These are phyloP conservation scores for Saposhnikovia divaricata DNA, from an alignment of 129 eudicot species.

Conservation along the genomic window DNA sequence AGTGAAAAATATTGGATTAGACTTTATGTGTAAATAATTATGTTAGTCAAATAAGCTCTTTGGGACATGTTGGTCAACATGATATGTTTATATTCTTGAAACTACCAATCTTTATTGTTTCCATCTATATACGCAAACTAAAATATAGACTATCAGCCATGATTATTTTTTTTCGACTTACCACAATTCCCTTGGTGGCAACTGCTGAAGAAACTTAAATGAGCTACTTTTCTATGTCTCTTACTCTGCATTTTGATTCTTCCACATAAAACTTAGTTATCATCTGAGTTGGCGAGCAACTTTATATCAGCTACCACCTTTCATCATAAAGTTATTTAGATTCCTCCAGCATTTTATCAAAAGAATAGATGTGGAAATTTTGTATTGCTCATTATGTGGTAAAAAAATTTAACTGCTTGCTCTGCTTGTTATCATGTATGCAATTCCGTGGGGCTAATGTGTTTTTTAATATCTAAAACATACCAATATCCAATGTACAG, in stretches of 20 bases:
- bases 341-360: neutral
- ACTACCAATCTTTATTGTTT: neutral
- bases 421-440: neutral
- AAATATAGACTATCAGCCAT: neutral
- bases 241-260: neutral
- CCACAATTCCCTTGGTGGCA: neutral
- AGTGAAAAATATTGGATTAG: neutral
- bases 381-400: neutral
- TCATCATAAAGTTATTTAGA: neutral
- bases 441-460: neutral
- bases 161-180: neutral
- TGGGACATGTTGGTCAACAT: neutral
- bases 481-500: too few relatives aligned
- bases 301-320: neutral
- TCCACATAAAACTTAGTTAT: neutral
- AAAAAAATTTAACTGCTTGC: neutral
- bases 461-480: neutral
- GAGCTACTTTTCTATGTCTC: neutral
- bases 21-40: neutral
- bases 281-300: neutral
- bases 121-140: neutral
- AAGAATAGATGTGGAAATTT: neutral
- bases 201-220: neutral
- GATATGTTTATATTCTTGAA: neutral
- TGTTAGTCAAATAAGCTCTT: neutral